These are phyloP conservation scores for Eucalyptus curtisii DNA, from an alignment of 345 rosid species.

Conservation along the genomic window DNA sequence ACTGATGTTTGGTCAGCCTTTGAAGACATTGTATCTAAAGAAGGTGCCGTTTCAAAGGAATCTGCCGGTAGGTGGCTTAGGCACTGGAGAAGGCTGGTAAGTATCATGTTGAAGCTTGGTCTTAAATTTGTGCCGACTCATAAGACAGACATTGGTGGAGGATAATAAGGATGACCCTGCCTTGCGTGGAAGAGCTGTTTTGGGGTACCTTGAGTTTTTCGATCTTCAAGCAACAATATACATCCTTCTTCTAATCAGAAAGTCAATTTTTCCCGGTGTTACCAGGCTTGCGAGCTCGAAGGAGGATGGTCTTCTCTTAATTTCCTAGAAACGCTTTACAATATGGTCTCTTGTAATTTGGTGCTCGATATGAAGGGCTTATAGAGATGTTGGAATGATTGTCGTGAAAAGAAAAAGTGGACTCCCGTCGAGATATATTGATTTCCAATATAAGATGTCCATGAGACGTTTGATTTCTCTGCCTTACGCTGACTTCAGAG, in stretches of 20 bases:
- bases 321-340: background rate
- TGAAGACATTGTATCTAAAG: slow-evolving; percentile 58
- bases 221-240: background rate
- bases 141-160: background rate
- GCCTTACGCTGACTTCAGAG: background rate
- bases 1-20: slow-evolving; percentile 61
- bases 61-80: slow-evolving; percentile 44
- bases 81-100: slow-evolving; percentile 66
- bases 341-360: background rate
- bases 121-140: slow-evolving; percentile 8
- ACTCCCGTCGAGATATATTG: background rate
- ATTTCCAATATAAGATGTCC: background rate
- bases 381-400: background rate
- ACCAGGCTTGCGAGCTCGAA: background rate
- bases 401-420: background rate
- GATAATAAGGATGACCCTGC: background rate
- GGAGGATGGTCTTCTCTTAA: background rate
- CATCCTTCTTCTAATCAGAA: background rate
- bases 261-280: background rate
- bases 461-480: background rate
- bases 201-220: background rate
- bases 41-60: slow-evolving; percentile 49
- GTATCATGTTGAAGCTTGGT: slow-evolving; percentile 96
- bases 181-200: background rate
- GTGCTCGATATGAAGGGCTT: background rate